These are phyloP conservation scores for Chlorella vulgaris DNA, from an alignment of 139 green algal species.

Conservation along the genomic window DNA sequence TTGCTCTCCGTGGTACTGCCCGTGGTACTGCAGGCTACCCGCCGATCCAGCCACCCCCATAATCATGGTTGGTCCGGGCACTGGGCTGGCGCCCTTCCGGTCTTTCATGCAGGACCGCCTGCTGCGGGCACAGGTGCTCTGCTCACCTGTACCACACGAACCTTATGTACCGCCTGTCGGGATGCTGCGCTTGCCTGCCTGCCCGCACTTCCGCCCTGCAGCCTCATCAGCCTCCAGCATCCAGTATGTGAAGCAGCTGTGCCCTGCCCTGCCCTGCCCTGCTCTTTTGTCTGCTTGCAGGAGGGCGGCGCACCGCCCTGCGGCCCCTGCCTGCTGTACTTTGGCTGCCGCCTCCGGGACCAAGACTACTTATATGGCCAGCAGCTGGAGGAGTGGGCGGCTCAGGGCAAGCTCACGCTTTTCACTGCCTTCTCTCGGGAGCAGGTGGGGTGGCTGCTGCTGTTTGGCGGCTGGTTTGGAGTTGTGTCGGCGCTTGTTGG, in stretches of 20 bases:
- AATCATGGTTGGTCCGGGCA: conserved; percentile 93
- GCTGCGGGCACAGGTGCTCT: background rate
- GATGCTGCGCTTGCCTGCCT: background rate
- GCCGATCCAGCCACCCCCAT: conserved; percentile 65
- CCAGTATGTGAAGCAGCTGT: too few species aligned
- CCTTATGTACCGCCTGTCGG: too few species aligned
- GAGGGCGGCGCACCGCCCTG: conserved; percentile 22
- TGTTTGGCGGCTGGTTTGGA: too few species aligned
- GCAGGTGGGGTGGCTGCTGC: conserved; percentile 40
- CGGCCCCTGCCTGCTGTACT: conserved; percentile 75
- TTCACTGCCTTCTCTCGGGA: conserved; percentile 85
- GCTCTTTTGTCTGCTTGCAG: background rate
- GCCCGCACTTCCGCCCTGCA: background rate
- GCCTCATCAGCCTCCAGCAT: too few species aligned
- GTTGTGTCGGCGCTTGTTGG: background rate
- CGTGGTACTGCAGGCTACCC: conserved; percentile 59
- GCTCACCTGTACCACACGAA: too few species aligned
- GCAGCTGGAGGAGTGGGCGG: conserved; percentile 72
- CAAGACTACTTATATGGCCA: conserved; percentile 87
- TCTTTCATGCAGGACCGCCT: conserved; percentile 65
- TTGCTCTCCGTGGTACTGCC: background rate
- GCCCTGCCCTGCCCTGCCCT: background rate
- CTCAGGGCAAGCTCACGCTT: conserved; percentile 63
- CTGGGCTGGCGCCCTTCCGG: conserved; percentile 89
- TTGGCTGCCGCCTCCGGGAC: conserved; percentile 82